Conservation (phyloP, 495 filamentous ascomycete species). For the Xylaria palmicola region DNA sequence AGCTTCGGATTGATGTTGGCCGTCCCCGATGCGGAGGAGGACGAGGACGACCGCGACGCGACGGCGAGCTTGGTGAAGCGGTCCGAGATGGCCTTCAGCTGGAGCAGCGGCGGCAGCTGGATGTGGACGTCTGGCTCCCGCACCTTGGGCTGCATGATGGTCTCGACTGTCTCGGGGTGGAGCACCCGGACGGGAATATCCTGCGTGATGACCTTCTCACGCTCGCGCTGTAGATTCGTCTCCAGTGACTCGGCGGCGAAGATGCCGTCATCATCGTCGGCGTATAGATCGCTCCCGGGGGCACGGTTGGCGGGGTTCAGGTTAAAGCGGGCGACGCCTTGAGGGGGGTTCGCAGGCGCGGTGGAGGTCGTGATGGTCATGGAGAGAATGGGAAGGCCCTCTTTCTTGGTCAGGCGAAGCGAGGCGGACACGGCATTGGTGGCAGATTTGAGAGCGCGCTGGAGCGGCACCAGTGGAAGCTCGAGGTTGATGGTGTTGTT, state of each 20-base stretch:
- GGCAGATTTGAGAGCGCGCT: slow-evolving; percentile 84
- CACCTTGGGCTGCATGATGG: slow-evolving; percentile 83
- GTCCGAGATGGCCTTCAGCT: slow-evolving; percentile 88
- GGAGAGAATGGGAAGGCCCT: slow-evolving; percentile 76
- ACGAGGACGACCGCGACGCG: slow-evolving; percentile 35
- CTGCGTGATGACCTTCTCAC: slow-evolving; percentile 90
- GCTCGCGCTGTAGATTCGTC: slow-evolving; percentile 54
- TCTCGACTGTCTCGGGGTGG: slow-evolving; percentile 72
- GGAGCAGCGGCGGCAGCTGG: slow-evolving; percentile 75
- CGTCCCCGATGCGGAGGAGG: slow-evolving; percentile 15
- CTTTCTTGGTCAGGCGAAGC: slow-evolving; percentile 89
- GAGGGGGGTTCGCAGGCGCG: slow-evolving; percentile 32
- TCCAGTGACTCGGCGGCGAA: slow-evolving; percentile 51
- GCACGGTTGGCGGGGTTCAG: slow-evolving; percentile 18
- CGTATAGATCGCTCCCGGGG: slow-evolving; percentile 18
- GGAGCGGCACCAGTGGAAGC: slow-evolving; percentile 75
- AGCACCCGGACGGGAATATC: slow-evolving; percentile 93
- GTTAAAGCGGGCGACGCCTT: slow-evolving; percentile 26
- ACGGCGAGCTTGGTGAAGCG: slow-evolving; percentile 79
- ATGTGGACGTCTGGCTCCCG: slow-evolving; percentile 95
- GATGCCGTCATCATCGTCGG: slow-evolving; percentile 40
- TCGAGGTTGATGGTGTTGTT: slow-evolving; percentile 93
- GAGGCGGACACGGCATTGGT: slow-evolving; percentile 70
- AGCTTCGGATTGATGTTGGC: slow-evolving; percentile 53
- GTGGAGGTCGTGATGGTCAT: slow-evolving; percentile 76